Evolutionary conservation across 2,329 filamentous ascomycete genomes (phyloP), one percentile per base, ranked within the genome.

Genomic region (Chaetoscypha palmicola): DNA sequence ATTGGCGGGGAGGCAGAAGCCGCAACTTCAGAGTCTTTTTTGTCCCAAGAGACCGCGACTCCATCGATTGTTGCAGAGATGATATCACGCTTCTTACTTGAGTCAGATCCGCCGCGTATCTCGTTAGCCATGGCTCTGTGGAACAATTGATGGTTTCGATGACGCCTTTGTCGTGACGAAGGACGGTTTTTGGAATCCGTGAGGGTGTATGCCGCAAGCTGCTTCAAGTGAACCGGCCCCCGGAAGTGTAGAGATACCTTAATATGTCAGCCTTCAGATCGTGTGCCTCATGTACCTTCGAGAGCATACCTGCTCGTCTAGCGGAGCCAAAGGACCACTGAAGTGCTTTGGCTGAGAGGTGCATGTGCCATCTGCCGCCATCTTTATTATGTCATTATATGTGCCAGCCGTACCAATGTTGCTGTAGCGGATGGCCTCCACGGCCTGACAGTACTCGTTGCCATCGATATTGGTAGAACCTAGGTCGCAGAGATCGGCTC

Each of bases 211-310:
- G 80, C 79, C 9, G 83, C 85, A 43, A 88, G 70, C 53, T 85
- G 73, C 58, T 77, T 78, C 23, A 90, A 60, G 30, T 74, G 66
- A 54, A 86, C 62, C 1, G 85, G 84, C 2, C 85, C 86, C 53
- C 84, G 80, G 58, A 89, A 71, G 61, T 87, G 81, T 49, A 86
- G 64, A 1, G 83, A 86, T 22, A 89, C 69, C 83, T 87, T 10
- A 38, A 12, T 3, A 9, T 10, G 4, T 45, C 10, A 22, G 35
- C 30, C 30, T 14, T 33, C 9, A 10, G 17, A 20, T 14, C 23
- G 10, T 31, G 16, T 19, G 17, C 5, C 20, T 22, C 10, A 8
- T 11, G 10, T 14, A 26, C 19, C 24, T n/a, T 4, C 17, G 2
- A 21, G 12, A 3, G 63, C 77, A 64, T 67, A 87, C 83, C 66